phyloP scores from a whole-genome alignment of 306 rosid genomes.

The Castanea crenata region DNA sequence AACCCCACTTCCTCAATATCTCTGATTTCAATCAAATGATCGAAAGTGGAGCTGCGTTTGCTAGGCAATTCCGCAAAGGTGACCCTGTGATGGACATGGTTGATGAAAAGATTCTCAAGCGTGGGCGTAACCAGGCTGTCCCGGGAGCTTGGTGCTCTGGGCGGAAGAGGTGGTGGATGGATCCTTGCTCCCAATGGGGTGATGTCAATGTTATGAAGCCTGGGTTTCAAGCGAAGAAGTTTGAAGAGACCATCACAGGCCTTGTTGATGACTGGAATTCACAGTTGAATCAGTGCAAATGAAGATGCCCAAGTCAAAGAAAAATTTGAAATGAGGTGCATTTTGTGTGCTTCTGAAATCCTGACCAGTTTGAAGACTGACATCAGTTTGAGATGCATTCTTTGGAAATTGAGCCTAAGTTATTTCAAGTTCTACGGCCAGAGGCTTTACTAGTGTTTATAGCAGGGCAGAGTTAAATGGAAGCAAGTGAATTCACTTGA shows the following conservation, averaged over 20 bases:
- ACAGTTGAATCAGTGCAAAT: constrained; percentile 62
- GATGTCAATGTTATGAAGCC: constrained; percentile 70
- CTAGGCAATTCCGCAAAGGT: constrained; percentile 61
- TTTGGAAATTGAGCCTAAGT: constrained; percentile 36
- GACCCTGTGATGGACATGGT: constrained; percentile 73
- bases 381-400: constrained; percentile 36
- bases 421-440: constrained; percentile 26
- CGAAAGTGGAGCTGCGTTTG: constrained; percentile 87
- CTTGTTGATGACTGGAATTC: constrained; percentile 75
- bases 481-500: constrained; percentile 27
- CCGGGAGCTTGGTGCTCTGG: constrained; percentile 90
- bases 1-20: constrained; percentile 72
- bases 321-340: constrained; percentile 33
- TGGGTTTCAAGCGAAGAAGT: constrained; percentile 74
- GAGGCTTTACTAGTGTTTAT: constrained; percentile 37
- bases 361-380: constrained; percentile 23
- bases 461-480: constrained; percentile 31
- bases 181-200: constrained; percentile 89
- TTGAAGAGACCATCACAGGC: constrained; percentile 57
- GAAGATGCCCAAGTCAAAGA: constrained; percentile 28
- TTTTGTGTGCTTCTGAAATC: constrained; percentile 17
- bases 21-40: constrained; percentile 68
- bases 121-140: constrained; percentile 43
- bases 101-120: constrained; percentile 68
- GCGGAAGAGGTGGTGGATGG: constrained; percentile 70